Base-by-base conservation (phyloP, 1,139 yeast species). In the Geotrichum aggregatum region DNA sequence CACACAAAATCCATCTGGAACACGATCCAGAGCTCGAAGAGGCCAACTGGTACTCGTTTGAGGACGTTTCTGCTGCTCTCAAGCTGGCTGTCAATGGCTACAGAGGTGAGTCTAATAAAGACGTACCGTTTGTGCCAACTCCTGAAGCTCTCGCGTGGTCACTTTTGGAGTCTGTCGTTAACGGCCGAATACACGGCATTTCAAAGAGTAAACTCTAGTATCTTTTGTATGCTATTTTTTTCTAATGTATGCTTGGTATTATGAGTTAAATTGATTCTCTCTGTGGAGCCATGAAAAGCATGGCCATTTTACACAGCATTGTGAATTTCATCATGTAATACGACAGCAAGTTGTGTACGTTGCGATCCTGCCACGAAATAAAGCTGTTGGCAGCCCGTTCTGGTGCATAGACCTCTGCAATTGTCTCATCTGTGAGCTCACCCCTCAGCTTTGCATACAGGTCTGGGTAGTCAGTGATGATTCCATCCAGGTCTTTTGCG, bases 11-110 rank as follows among this genome's bases (percentile, higher is more conserved):
- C 58, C 74, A 84, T 61, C 72, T 88, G 55, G 87, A 82, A 22
- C 88, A 88, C 64, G 98, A 91, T 65, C 81, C 86, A 30, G 98
- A 91, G 68, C 73, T 91, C 52, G 79, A 76, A 24, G 95, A 87
- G 64, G 95, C 96, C 16, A 74, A 80, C 63, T 88, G 97, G 97
- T 84, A 87, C 61, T 81, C 83, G 53, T 71, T 77, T 8, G 72
- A 70, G 1, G 79, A 78, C 44, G 73, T 87, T 22, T 69, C 71
- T 44, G 14, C 44, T 18, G 31, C 28, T 3, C 31, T 31, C 19
- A 55, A 55, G 28, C 39, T 52, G 28, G 42, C 53, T 19, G 48
- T 47, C 10, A 50, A 42, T 28, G 59, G 49, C 7, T 18, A 39
- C 10, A 19, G 34, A 26, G 56, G 58, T 4, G 60, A 63, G 39